phyloP scores from a whole-genome alignment of 2,329 filamentous ascomycete species.

The Fusarium decemcellulare region DNA sequence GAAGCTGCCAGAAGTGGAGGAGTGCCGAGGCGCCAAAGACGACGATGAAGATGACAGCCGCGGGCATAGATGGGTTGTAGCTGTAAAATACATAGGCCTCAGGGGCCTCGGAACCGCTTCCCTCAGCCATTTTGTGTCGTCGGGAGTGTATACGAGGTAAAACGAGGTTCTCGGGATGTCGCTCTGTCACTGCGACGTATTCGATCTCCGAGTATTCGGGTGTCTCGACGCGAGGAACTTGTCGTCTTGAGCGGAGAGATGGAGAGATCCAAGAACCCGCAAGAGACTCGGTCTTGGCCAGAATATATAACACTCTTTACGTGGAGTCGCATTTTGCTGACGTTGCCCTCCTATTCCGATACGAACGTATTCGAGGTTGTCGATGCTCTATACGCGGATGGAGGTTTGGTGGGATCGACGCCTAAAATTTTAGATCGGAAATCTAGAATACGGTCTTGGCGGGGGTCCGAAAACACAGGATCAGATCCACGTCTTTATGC shows the following conservation, averaged over 20 bases:
- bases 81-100: slow-evolving; percentile 55
- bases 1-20: slow-evolving; percentile 57
- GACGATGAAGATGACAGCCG: slow-evolving; percentile 59
- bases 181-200: neutral
- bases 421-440: slow-evolving; percentile 1
- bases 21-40: slow-evolving; percentile 56
- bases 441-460: slow-evolving; percentile 5
- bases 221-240: neutral
- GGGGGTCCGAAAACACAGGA: too few species aligned
- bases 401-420: slow-evolving; percentile 6
- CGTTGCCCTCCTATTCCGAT: neutral
- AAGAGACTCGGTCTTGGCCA: neutral
- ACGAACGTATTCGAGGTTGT: slow-evolving; percentile 4
- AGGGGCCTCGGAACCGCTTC: slow-evolving; percentile 12
- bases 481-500: too few species aligned
- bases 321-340: slow-evolving; percentile 2
- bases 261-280: neutral
- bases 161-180: slow-evolving; percentile 10
- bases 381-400: slow-evolving; percentile 32
- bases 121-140: slow-evolving; percentile 30
- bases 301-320: slow-evolving; percentile 36
- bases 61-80: slow-evolving; percentile 61
- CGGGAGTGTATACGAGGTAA: neutral
- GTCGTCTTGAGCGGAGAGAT: neutral
- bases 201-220: slow-evolving; percentile 1